Base-by-base conservation (phyloP, 768 basidiomycete species). In the Imleria badia region DNA sequence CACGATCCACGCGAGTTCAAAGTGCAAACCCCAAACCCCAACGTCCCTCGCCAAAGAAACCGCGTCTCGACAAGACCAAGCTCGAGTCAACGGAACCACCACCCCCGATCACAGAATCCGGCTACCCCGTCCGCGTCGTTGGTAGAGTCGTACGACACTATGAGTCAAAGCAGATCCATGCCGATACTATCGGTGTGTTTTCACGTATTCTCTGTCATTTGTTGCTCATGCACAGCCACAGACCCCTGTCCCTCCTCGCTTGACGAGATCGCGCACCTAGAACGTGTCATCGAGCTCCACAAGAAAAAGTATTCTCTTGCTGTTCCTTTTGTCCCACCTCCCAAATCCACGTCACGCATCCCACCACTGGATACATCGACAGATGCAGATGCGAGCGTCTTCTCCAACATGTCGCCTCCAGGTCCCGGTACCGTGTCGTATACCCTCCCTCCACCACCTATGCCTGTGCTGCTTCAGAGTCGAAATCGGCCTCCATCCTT, bases 181-280 rank as follows among this genome's bases (percentile, higher is more conserved):
- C 80, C 5, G 74, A 80, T 22, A 63, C 68, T n/a, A 77, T 89
- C 43, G 75, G 87, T 87, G 30, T 23, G 80, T 61, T 14, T 49
- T 14, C 30, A 26, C 29, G 3, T 40, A 17, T 38, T 15, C 13
- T 22, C 11, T 17, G 12, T 14, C n/a, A 13, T 33, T 0, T 5
- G 10, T 46, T 17, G 20, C 35, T 52, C 15, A 58, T 17, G 20
- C 15, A 7, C 13, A 3, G 6, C 30, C 6, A 47, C 52, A 86
- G 82, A 72, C 20, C 62, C 54, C 23, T 86, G 81, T 64, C 52
- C 54, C 17, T 80, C 82, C 11, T 64, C 69, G 0, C 83, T 83
- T 56, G 85, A 87, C 5, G 85, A 90, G 66, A 74, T 83, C 8
- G 54, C 61, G 4, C 88, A 91, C 59, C 80, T 81, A 74, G 71